A percentile compares a stretch with the other conserved stretches of the same genome.
These are phyloP conservation scores for Nemophila menziesii DNA, from an alignment of 257 asterid genomes.

Conservation along the genomic window DNA sequence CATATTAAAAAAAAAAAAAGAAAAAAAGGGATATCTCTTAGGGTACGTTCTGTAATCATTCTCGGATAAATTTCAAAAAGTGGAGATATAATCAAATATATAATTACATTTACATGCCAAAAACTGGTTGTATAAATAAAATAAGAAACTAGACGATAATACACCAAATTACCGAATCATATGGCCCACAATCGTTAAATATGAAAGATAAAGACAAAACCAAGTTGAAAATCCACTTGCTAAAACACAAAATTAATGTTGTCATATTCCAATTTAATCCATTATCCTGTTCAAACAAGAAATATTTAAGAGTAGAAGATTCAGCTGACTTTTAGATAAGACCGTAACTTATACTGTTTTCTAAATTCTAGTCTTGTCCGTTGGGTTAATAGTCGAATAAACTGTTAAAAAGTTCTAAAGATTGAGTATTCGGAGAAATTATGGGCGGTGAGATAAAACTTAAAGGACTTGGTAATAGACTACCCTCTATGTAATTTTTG, in stretches of 20 bases:
- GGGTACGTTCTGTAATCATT: no score
- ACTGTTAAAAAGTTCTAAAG: slow-evolving; percentile 51
- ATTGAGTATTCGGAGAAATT: slow-evolving; percentile 58
- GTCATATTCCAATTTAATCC: not conserved
- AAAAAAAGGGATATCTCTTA: no score
- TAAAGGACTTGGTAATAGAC: slow-evolving; percentile 52
- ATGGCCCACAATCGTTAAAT: not conserved
- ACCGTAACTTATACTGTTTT: not conserved
- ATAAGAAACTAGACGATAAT: not conserved
- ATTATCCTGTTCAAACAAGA: not conserved
- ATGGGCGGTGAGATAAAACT: slow-evolving; percentile 47
- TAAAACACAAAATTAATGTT: not conserved
- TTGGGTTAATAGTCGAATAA: slow-evolving; percentile 32
- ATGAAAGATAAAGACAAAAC: slow-evolving; percentile 15
- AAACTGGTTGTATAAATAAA: slow-evolving; percentile 11
- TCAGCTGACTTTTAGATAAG: no score
- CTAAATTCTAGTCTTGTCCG: no score
- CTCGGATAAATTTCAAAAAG: no score
- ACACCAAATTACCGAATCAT: not conserved
- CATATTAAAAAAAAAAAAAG: no score
- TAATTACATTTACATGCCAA: slow-evolving; percentile 12
- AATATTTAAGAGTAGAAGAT: no score
- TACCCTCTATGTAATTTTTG: slow-evolving; percentile 29
- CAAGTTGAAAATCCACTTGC: slow-evolving; percentile 15
- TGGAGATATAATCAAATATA: slow-evolving; percentile 9